Evolutionary conservation across 108 stramenopile genomes (phyloP).

Genomic region (Cyclotella cryptica): DNA sequence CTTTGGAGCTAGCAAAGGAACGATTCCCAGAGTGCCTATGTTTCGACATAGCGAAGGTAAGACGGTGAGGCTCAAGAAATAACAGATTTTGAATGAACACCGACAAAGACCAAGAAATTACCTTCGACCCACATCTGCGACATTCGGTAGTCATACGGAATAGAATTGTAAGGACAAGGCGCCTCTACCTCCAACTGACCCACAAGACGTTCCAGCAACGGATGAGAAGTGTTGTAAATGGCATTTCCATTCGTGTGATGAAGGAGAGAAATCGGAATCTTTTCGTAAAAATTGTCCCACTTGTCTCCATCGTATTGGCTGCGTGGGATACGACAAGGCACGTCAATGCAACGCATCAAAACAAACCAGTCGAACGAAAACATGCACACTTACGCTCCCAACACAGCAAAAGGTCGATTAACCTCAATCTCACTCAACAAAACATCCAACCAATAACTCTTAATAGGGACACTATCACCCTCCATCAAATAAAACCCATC

Average conservation of each 20-base stretch:
- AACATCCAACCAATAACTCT: conserved; percentile 73
- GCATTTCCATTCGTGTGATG: conserved; percentile 82
- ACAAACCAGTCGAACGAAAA: background rate
- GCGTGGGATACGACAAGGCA: background rate
- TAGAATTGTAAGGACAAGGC: conserved; percentile 67
- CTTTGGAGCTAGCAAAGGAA: conserved; percentile 59
- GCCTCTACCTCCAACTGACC: conserved; percentile 72
- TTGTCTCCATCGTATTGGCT: conserved; percentile 67
- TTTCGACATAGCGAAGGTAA: background rate
- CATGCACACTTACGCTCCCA: conserved; percentile 64
- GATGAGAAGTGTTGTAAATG: conserved; percentile 75
- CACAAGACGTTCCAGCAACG: conserved; percentile 64
- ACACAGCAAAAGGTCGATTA: conserved; percentile 66
- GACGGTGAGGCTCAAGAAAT: background rate
- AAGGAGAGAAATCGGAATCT: conserved; percentile 66
- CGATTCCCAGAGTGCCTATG: conserved; percentile 51
- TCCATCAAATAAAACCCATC: conserved; percentile 79
- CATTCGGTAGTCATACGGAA: conserved; percentile 78
- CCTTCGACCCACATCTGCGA: conserved; percentile 78
- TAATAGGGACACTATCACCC: conserved; percentile 73
- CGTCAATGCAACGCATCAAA: background rate
- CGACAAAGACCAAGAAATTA: background rate
- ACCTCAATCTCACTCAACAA: conserved; percentile 59
- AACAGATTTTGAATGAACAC: conserved; percentile 1
- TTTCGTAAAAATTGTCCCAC: conserved; percentile 75